phyloP scores from a whole-genome alignment of 805 yeast species.

The Phaffomyces thermotolerans region DNA sequence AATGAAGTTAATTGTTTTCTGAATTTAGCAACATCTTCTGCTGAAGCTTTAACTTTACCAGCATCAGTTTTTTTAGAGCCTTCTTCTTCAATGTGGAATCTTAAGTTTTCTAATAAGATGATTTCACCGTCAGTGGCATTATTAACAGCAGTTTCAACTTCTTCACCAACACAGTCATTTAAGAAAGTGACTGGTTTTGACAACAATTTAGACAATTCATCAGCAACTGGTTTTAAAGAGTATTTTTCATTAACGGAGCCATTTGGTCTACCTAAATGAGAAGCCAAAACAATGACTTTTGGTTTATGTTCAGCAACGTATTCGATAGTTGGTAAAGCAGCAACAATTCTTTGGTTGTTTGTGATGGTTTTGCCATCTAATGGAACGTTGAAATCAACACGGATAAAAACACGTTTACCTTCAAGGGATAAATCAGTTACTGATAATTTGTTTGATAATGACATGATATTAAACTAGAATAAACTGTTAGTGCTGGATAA shows the following conservation, averaged over 20 bases:
- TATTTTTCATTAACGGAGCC: conserved; percentile 82
- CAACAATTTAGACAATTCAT: conserved; percentile 76
- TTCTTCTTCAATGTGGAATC: conserved; percentile 98
- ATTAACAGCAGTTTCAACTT: conserved; percentile 76
- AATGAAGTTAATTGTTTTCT: conserved; percentile 83
- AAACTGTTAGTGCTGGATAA: too few species aligned
- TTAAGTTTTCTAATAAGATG: conserved; percentile 90
- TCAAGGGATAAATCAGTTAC: conserved; percentile 84
- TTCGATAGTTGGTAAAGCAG: conserved; percentile 97
- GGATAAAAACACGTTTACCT: conserved; percentile 94
- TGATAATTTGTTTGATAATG: conserved; percentile 86
- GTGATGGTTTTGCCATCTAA: conserved; percentile 95
- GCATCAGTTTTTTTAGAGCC: conserved; percentile 91
- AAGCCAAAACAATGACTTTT: conserved; percentile 85
- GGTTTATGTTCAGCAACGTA: conserved; percentile 90
- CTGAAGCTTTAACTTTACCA: conserved; percentile 86
- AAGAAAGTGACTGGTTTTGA: conserved; percentile 73
- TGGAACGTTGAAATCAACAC: conserved; percentile 95
- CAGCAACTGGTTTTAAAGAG: conserved; percentile 90
- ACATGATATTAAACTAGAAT: conserved; percentile 44
- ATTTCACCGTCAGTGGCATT: conserved; percentile 72
- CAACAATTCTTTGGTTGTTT: conserved; percentile 99
- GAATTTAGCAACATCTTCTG: conserved; percentile 78
- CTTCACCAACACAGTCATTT: conserved; percentile 85
- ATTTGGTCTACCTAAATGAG: conserved; percentile 99